Percentiles rank a stretch among this genome's conserved stretches.
These are phyloP conservation scores for Colletotrichum sp. DNA, from an alignment of 2,329 filamentous ascomycete species.

Conservation along the genomic window DNA sequence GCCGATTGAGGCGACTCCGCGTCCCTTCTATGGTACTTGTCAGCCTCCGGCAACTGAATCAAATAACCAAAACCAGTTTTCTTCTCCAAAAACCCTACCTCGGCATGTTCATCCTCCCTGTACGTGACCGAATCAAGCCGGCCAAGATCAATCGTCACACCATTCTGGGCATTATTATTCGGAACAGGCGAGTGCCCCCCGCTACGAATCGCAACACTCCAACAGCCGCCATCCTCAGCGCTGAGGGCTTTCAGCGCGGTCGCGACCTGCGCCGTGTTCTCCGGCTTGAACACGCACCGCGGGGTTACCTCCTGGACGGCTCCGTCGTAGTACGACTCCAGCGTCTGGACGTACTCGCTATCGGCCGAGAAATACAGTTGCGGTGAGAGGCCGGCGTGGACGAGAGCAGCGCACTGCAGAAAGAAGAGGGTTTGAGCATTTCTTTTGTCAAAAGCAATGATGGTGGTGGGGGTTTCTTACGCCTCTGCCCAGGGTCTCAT, in stretches of 20 bases:
- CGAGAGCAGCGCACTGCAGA: background rate
- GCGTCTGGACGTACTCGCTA: background rate
- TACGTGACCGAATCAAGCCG: background rate
- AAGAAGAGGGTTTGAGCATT: background rate
- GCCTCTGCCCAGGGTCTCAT: background rate
- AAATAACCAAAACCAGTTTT: background rate
- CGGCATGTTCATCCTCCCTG: background rate
- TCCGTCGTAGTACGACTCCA: background rate
- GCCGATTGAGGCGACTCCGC: background rate
- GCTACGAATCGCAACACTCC: constrained; percentile 42
- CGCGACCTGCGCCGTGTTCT: background rate
- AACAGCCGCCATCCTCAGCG: constrained; percentile 10
- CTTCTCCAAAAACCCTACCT: background rate
- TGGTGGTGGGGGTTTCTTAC: background rate
- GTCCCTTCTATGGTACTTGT: background rate
- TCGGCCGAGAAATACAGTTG: background rate
- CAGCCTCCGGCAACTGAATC: background rate
- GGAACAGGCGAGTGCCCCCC: constrained; percentile 40
- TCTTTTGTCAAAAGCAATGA: background rate
- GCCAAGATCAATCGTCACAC: constrained; percentile 9
- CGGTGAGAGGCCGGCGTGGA: background rate
- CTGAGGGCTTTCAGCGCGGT: background rate
- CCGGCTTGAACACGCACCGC: constrained; percentile 7
- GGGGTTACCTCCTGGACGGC: background rate
- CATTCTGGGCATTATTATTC: constrained; percentile 31